Evolutionary conservation across 1,284 basidiomycete species (phyloP), one percentile per base, ranked within the genome.

Genomic region (Ganoderma multipileum): DNA sequence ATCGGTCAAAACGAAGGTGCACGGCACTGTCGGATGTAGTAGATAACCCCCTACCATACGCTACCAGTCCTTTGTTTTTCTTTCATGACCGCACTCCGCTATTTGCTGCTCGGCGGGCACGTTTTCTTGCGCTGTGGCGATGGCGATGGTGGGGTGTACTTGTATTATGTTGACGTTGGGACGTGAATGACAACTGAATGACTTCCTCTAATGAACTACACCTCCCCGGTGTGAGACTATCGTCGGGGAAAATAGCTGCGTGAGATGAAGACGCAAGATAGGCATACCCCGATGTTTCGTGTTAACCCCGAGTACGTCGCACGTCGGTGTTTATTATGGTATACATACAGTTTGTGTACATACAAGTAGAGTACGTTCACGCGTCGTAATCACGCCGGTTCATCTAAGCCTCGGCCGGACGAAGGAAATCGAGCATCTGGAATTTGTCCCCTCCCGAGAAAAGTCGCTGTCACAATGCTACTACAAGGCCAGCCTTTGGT

Each of bases 11-110:
- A 69, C 72, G 71, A 72, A 73, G 76, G 47, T 52, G 23, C 47
- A 73, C 75, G 74, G 71, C 67, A 58, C 68, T 69, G 72, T 69
- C 70, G 67, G 71, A 73, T 76, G 76, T 76, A 74, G 77, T 76
- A 75, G 74, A 78, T 67, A 65, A 67, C 64, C 69, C 63, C 67
- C 66, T 77, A 78, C 76, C 74, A 67, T 77, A 78, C 77, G 74
- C 69, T 76, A 74, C 75, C 73, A 67, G 60, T 69, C 69, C 63
- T 68, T 68, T 70, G 62, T 71, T 67, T 71, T 64, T 47, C 42
- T 73, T 71, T 65, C 63, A 67, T 64, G 64, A 68, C 61, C 55
- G 67, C 72, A 68, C 66, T 71, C 70, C 63, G 63, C 63, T 33
- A 64, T 55, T 63, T 61, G 59, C 64, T 67, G 57, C 57, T 42